Evolutionary conservation across 164 flowering plant genomes (phyloP).

Genomic region (Umbellularia californica): DNA sequence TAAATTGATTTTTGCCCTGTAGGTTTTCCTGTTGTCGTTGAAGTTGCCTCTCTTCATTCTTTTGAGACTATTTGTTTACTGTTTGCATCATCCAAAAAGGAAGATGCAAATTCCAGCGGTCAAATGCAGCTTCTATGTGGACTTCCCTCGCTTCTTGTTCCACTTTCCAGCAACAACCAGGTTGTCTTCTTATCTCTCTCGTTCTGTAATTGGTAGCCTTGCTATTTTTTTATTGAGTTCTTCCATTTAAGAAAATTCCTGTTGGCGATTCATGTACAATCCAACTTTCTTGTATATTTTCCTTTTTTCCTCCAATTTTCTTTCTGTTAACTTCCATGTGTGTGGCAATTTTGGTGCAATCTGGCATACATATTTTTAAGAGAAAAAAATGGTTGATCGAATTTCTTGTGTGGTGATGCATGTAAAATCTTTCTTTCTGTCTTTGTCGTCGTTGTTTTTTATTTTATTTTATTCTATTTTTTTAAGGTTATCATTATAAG

Average conservation of each 20-base stretch:
- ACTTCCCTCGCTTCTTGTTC: conserved; percentile 75
- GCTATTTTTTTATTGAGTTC: not conserved
- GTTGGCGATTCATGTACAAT: no score
- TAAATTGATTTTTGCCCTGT: conserved; percentile 16
- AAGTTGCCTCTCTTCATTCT: conserved; percentile 63
- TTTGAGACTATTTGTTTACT: conserved; percentile 47
- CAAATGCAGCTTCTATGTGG: conserved; percentile 40
- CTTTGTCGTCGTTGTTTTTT: not conserved
- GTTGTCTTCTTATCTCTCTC: conserved; percentile 22
- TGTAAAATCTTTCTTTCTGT: not conserved
- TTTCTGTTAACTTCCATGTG: not conserved
- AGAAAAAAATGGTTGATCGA: no score
- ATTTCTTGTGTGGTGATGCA: not conserved
- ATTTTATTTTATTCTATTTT: not conserved
- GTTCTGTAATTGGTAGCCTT: not conserved
- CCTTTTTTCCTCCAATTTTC: not conserved
- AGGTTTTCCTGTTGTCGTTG: conserved; percentile 57
- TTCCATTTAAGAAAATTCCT: not conserved
- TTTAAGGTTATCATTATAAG: not conserved
- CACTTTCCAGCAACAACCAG: conserved; percentile 67
- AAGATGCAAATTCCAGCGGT: conserved; percentile 8
- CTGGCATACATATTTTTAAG: no score
- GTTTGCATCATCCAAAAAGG: conserved; percentile 28
- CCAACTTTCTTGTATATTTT: not conserved
- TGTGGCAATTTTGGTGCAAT: no score